These are phyloP conservation scores for Kregervanrija pseudodelftensis DNA, from an alignment of 805 yeast species.

Conservation along the genomic window DNA sequence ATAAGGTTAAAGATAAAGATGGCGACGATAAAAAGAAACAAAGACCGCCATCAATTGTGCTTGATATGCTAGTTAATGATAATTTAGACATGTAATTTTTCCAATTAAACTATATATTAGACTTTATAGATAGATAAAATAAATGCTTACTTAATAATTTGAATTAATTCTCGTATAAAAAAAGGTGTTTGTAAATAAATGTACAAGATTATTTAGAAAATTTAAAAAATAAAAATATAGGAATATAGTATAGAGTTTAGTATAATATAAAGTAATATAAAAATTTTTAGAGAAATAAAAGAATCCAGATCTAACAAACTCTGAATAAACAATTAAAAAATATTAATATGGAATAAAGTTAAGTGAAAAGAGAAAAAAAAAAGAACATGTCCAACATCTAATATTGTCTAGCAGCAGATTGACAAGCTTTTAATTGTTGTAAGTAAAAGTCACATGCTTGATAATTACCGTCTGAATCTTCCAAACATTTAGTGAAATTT, in stretches of 20 bases:
- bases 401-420: constrained; percentile 82
- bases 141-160: too few species aligned
- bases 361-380: neutral
- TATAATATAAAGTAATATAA: too few species aligned
- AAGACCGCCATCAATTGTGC: constrained; percentile 34
- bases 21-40: constrained; percentile 4
- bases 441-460: constrained; percentile 94
- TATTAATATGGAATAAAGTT: neutral
- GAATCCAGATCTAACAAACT: neutral
- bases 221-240: too few species aligned
- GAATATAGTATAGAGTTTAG: too few species aligned
- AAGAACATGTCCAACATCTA: constrained; percentile 26
- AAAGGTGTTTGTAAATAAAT: too few species aligned
- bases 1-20: neutral
- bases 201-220: too few species aligned
- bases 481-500: constrained; percentile 90
- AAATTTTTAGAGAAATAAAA: too few species aligned
- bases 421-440: constrained; percentile 97
- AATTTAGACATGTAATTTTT: constrained; percentile 3
- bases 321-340: neutral
- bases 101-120: neutral
- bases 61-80: constrained; percentile 30
- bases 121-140: neutral
- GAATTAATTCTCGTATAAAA: too few species aligned
- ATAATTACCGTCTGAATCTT: constrained; percentile 91